Conservation (phyloP, 257 asterid genomes). For the Scutellaria minor region DNA sequence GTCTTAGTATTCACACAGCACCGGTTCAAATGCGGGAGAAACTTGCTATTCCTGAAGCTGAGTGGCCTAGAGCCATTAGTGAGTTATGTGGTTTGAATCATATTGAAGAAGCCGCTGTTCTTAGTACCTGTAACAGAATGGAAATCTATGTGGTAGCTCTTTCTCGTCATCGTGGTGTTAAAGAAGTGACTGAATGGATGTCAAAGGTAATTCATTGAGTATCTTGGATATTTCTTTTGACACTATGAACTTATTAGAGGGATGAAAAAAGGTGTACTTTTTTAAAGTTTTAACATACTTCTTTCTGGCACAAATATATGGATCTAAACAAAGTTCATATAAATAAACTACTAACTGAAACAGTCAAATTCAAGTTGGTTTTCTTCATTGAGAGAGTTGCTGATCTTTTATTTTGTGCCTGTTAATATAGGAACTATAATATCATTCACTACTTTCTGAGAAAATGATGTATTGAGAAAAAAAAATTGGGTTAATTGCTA, state of each 20-base stretch:
- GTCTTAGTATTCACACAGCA: constrained; percentile 76
- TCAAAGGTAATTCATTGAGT: constrained; percentile 63
- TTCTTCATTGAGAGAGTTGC: constrained; percentile 5
- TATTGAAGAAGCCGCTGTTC: constrained; percentile 95
- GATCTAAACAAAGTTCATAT: not conserved
- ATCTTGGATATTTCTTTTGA: constrained; percentile 12
- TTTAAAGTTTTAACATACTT: not conserved
- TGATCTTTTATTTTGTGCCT: constrained; percentile 3
- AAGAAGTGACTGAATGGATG: constrained; percentile 97
- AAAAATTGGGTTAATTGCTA: too few species aligned
- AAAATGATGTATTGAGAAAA: not conserved
- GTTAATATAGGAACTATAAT: not conserved
- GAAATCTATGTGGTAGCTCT: constrained; percentile 88
- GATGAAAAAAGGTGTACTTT: not conserved
- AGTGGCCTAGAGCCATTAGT: constrained; percentile 83
- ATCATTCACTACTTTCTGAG: not conserved
- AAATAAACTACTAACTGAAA: not conserved
- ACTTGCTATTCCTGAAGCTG: constrained; percentile 92
- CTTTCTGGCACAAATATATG: not conserved
- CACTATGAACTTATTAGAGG: not conserved
- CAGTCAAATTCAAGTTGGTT: not conserved
- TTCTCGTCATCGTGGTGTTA: constrained; percentile 87
- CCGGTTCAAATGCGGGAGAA: constrained; percentile 92
- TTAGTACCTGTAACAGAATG: constrained; percentile 93
- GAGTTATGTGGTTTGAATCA: constrained; percentile 83